Percentiles rank a stretch among this genome's conserved stretches.
Conservation (phyloP, 768 basidiomycete genomes). For the Tephrocybe sp. region DNA sequence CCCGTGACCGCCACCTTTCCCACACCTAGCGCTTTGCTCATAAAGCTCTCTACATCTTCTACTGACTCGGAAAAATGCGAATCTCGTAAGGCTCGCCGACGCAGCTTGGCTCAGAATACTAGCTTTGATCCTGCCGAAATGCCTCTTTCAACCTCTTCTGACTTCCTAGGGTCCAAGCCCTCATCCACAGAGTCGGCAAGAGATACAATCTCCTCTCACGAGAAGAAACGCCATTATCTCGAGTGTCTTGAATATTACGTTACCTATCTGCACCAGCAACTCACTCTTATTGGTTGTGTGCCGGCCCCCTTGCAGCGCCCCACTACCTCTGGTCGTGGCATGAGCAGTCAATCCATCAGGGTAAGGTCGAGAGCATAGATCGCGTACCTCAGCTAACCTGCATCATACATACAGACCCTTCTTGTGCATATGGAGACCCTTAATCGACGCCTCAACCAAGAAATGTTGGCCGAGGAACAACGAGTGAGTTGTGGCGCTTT, state of each 20-base stretch:
- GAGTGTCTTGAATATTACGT: slow-evolving; percentile 75
- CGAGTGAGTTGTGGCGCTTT: slow-evolving; percentile 31
- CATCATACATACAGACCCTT: slow-evolving; percentile 45
- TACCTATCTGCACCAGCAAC: slow-evolving; percentile 59
- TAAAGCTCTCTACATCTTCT: slow-evolving; percentile 31
- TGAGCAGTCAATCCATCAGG: slow-evolving; percentile 64
- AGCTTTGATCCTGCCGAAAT: slow-evolving; percentile 62
- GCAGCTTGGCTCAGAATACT: slow-evolving; percentile 52
- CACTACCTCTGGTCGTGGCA: slow-evolving; percentile 42
- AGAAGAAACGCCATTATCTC: slow-evolving; percentile 72
- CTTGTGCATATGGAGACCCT: slow-evolving; percentile 68
- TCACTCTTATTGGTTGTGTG: slow-evolving; percentile 44
- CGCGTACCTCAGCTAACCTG: background rate
- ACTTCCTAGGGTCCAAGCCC: background rate
- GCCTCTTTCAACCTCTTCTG: slow-evolving; percentile 32
- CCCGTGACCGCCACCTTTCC: slow-evolving; percentile 46
- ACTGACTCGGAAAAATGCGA: slow-evolving; percentile 34
- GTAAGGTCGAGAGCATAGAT: slow-evolving; percentile 29
- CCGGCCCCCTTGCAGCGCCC: slow-evolving; percentile 52
- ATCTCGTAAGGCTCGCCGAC: slow-evolving; percentile 55
- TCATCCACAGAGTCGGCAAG: slow-evolving; percentile 28
- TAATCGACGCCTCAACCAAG: slow-evolving; percentile 46
- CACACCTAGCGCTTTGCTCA: slow-evolving; percentile 63
- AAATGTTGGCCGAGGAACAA: slow-evolving; percentile 53
- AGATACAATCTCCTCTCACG: slow-evolving; percentile 75